A percentile compares a stretch with the other conserved stretches of the same genome.
Conservation (phyloP, 352 stramenopile species). For the Peronospora farinosa region DNA sequence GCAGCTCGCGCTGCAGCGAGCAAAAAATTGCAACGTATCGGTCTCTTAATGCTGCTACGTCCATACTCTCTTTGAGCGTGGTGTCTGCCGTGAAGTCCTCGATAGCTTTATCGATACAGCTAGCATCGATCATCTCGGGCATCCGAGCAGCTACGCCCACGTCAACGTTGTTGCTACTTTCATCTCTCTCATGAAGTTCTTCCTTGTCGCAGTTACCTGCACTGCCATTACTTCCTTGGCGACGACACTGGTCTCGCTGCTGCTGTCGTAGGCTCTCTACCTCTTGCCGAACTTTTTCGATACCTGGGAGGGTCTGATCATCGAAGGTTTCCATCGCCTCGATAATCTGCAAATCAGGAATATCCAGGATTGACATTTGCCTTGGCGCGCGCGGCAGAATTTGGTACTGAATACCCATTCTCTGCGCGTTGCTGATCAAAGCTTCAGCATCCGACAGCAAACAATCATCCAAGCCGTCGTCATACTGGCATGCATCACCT, state of each 20-base stretch:
- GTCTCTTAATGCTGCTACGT: slow-evolving; percentile 35
- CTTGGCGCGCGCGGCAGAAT: slow-evolving; percentile 44
- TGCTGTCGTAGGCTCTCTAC: slow-evolving; percentile 19
- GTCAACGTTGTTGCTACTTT: slow-evolving; percentile 21
- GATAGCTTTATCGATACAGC: slow-evolving; percentile 50
- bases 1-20: slow-evolving; percentile 51
- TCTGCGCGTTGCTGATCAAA: slow-evolving; percentile 62
- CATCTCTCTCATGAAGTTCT: slow-evolving; percentile 7
- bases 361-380: slow-evolving; percentile 60
- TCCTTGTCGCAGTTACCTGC: slow-evolving; percentile 16
- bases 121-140: slow-evolving; percentile 23
- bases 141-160: slow-evolving; percentile 19
- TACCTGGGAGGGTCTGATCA: slow-evolving; percentile 11
- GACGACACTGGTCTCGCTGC: slow-evolving; percentile 21
- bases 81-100: slow-evolving; percentile 33
- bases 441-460: slow-evolving; percentile 61
- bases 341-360: slow-evolving; percentile 61
- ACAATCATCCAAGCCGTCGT: slow-evolving; percentile 41
- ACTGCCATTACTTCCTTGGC: slow-evolving; percentile 17
- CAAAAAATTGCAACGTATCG: slow-evolving; percentile 69
- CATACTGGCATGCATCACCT: slow-evolving; percentile 18
- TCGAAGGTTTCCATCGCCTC: slow-evolving; percentile 34
- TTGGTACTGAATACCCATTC: slow-evolving; percentile 64
- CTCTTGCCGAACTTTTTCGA: slow-evolving; percentile 7
- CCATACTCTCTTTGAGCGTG: slow-evolving; percentile 12